phyloP scores from a whole-genome alignment of 805 yeast genomes.

The Yamadazyma paraphyllophila region DNA sequence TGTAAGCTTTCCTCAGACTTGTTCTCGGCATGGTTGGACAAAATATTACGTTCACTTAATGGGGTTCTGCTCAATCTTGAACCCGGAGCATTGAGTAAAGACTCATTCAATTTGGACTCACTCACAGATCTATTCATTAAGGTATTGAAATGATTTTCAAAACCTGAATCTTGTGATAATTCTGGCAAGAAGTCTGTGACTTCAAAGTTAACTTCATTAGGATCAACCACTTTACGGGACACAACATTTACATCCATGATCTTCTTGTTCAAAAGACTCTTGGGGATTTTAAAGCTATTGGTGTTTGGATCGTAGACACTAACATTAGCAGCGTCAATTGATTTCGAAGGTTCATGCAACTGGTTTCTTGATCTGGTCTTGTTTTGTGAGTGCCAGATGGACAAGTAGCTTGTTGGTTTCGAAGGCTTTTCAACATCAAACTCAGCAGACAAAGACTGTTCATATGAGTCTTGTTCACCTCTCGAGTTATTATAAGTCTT shows the following conservation, averaged over 20 bases:
- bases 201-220: conserved; percentile 41
- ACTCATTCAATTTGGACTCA: conserved; percentile 5
- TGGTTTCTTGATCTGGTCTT: conserved; percentile 13
- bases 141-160: conserved; percentile 42
- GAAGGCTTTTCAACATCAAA: conserved; percentile 28
- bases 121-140: conserved; percentile 9
- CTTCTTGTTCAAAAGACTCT: conserved; percentile 25
- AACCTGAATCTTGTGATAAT: conserved; percentile 47
- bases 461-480: conserved; percentile 25
- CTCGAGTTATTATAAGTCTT: conserved; percentile 19
- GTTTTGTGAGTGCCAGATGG: conserved; percentile 45
- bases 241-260: conserved; percentile 43
- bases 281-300: conserved; percentile 24
- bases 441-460: conserved; percentile 42
- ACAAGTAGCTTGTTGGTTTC: conserved; percentile 27
- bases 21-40: conserved; percentile 21
- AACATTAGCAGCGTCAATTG: conserved; percentile 12
- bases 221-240: conserved; percentile 42
- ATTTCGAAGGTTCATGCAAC: background rate
- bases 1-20: conserved; percentile 7
- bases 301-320: conserved; percentile 14
- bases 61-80: conserved; percentile 24
- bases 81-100: conserved; percentile 17
- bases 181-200: conserved; percentile 46
- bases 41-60: conserved; percentile 28